A percentile compares a stretch with the other conserved stretches of the same genome.
These are phyloP conservation scores for Curvularia sp. DNA, from an alignment of 2,329 filamentous ascomycete genomes.

Conservation along the genomic window DNA sequence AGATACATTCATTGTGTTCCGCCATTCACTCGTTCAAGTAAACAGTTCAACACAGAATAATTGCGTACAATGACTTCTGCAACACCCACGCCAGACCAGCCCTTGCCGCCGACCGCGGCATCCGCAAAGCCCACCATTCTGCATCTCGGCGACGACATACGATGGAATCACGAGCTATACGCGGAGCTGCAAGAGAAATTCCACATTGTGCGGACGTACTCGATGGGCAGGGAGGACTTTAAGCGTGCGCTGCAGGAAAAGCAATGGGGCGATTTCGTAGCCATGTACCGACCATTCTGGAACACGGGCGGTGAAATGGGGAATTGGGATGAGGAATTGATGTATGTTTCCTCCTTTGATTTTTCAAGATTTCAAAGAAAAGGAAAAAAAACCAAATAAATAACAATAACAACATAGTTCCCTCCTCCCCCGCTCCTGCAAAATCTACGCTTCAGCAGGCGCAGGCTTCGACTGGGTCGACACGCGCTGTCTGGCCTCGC, in stretches of 20 bases:
- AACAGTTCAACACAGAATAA: not conserved
- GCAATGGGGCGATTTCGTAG: slow-evolving; percentile 55
- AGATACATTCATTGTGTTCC: not conserved
- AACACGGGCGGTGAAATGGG: slow-evolving; percentile 71
- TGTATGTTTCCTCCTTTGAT: slow-evolving; percentile 40
- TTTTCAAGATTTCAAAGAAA: not conserved
- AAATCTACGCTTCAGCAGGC: slow-evolving; percentile 66
- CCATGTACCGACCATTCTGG: slow-evolving; percentile 67
- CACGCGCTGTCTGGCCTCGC: slow-evolving; percentile 65
- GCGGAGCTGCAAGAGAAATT: slow-evolving; percentile 47
- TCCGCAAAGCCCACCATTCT: slow-evolving; percentile 47
- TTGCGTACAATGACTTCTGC: not conserved
- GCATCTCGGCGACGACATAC: slow-evolving; percentile 55
- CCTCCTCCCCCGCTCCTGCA: slow-evolving; percentile 59
- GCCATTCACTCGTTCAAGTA: no score
- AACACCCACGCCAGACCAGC: not conserved
- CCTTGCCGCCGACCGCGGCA: not conserved
- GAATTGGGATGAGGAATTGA: slow-evolving; percentile 66
- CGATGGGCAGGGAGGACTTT: slow-evolving; percentile 51
- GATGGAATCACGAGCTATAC: slow-evolving; percentile 56
- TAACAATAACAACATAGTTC: slow-evolving; percentile 18
- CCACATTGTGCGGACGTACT: slow-evolving; percentile 51
- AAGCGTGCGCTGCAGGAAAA: slow-evolving; percentile 49
- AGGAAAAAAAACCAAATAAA: no score
- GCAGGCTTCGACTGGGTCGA: slow-evolving; percentile 71